Conservation (phyloP, 768 basidiomycete species). For the Suillus variegatus region DNA sequence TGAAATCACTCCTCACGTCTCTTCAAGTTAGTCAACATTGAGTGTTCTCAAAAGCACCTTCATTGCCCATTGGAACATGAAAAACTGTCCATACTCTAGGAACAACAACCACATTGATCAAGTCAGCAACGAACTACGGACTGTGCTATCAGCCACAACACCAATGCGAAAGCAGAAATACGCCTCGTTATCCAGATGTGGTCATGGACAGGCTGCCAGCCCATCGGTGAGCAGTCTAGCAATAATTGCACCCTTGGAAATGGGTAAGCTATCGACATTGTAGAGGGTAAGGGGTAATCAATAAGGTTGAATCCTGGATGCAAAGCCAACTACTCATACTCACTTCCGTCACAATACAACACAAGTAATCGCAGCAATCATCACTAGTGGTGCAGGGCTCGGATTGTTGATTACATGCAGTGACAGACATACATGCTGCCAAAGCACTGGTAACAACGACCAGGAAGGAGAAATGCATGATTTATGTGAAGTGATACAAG, state of each 20-base stretch:
- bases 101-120: not conserved
- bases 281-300: not conserved
- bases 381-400: too few species aligned
- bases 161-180: not conserved
- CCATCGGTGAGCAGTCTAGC: not conserved
- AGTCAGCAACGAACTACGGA: not conserved
- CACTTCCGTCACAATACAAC: not conserved
- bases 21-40: not conserved
- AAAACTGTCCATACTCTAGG: not conserved
- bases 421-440: not conserved
- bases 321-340: not conserved
- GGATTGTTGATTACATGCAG: not conserved
- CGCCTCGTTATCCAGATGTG: not conserved
- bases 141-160: not conserved
- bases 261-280: not conserved
- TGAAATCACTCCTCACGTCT: not conserved
- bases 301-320: not conserved
- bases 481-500: not conserved
- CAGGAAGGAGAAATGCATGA: not conserved
- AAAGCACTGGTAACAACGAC: not conserved
- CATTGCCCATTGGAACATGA: not conserved
- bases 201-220: not conserved
- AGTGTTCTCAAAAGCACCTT: not conserved
- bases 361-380: not conserved
- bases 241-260: too few species aligned